phyloP scores from a whole-genome alignment of 371 early-diverging fungal species.

The Apophysomyces variabilis region DNA sequence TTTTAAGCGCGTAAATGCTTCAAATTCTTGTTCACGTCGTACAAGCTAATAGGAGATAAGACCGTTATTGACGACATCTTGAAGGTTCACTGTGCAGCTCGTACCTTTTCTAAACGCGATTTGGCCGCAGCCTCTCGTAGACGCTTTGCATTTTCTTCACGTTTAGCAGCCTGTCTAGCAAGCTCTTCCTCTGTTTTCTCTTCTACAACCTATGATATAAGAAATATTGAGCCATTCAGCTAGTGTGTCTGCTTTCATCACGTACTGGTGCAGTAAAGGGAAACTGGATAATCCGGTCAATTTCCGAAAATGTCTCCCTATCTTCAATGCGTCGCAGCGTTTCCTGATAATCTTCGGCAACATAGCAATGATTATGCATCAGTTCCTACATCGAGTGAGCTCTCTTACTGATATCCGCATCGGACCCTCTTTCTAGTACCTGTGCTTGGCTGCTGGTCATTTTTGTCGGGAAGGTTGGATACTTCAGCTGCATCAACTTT shows the following conservation, averaged over 20 bases:
- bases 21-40: constrained; percentile 59
- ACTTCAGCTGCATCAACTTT: constrained; percentile 88
- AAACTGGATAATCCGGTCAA: constrained; percentile 75
- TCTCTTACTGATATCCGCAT: neutral
- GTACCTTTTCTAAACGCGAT: constrained; percentile 80
- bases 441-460: constrained; percentile 77
- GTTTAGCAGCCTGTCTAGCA: constrained; percentile 70
- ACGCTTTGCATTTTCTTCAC: constrained; percentile 74
- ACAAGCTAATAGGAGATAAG: constrained; percentile 38
- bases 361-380: constrained; percentile 66
- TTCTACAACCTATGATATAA: constrained; percentile 48
- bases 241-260: neutral
- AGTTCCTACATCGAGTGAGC: constrained; percentile 46
- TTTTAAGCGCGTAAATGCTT: constrained; percentile 63
- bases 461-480: constrained; percentile 86
- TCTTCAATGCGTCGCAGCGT: constrained; percentile 63
- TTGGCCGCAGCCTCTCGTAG: constrained; percentile 82
- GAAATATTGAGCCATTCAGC: neutral
- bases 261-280: constrained; percentile 70
- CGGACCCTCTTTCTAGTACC: constrained; percentile 31
- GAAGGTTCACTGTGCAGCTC: no score
- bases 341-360: constrained; percentile 76
- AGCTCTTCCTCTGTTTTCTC: constrained; percentile 83
- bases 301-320: constrained; percentile 54
- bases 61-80: no score